These are phyloP conservation scores for Ascochyta fabae DNA, from an alignment of 2,329 filamentous ascomycete species.

Conservation along the genomic window DNA sequence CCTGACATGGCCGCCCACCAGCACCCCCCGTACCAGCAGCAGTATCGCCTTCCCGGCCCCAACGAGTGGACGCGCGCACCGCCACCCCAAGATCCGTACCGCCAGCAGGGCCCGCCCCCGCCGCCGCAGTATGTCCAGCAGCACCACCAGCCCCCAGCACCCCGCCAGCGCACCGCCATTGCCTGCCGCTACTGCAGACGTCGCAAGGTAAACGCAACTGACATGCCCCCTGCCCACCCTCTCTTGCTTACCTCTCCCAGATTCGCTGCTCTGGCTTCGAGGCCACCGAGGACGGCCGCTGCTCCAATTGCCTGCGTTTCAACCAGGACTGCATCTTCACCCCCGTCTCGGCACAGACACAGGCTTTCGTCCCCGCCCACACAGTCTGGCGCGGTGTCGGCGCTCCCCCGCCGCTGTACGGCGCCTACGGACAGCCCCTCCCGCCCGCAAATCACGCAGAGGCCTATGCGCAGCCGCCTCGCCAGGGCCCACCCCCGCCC, in stretches of 20 bases:
- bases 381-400: constrained; percentile 63
- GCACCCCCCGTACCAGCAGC: constrained; percentile 53
- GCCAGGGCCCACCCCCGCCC: constrained; percentile 9
- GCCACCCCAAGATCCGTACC: constrained; percentile 50
- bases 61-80: constrained; percentile 53
- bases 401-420: constrained; percentile 58
- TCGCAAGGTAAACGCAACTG: constrained; percentile 58
- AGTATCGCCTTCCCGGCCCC: constrained; percentile 55
- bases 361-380: constrained; percentile 76
- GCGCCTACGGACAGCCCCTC: constrained; percentile 59
- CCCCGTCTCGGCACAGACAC: constrained; percentile 74
- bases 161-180: constrained; percentile 66
- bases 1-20: constrained; percentile 56
- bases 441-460: constrained; percentile 48
- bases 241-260: constrained; percentile 52
- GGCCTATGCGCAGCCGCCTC: constrained; percentile 46
- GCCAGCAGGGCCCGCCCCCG: constrained; percentile 44
- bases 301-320: constrained; percentile 75
- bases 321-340: constrained; percentile 81
- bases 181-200: constrained; percentile 66
- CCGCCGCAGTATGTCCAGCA: constrained; percentile 50
- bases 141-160: constrained; percentile 56
- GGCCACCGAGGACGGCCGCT: constrained; percentile 72
- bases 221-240: neutral
- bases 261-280: constrained; percentile 80